Evolutionary conservation across 495 filamentous ascomycete genomes (phyloP).

Genomic region (Parathielavia appendiculata): DNA sequence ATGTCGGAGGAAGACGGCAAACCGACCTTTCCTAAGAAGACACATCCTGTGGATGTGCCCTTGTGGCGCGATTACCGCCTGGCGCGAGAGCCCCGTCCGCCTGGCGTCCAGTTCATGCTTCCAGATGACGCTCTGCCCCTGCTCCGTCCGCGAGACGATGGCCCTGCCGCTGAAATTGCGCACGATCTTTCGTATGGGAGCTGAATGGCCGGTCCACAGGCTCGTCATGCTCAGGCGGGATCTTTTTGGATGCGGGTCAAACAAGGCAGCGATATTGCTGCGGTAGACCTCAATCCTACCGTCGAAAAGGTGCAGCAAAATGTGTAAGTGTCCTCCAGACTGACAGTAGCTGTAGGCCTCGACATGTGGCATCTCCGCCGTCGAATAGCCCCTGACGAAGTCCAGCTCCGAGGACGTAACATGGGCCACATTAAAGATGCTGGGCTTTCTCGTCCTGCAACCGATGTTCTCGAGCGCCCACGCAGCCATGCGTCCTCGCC

Average conservation of each 20-base stretch:
- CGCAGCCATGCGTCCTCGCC: slow-evolving; percentile 80
- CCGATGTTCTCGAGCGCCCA: slow-evolving; percentile 93
- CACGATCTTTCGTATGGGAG: slow-evolving; percentile 75
- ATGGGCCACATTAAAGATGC: slow-evolving; percentile 85
- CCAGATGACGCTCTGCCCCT: slow-evolving; percentile 82
- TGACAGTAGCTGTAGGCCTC: slow-evolving; percentile 71
- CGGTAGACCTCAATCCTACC: slow-evolving; percentile 78
- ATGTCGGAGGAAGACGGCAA: slow-evolving; percentile 76
- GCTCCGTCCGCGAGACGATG: slow-evolving; percentile 71
- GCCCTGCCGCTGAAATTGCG: slow-evolving; percentile 75
- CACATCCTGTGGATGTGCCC: slow-evolving; percentile 81
- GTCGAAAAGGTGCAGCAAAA: slow-evolving; percentile 86
- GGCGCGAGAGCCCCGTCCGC: slow-evolving; percentile 53
- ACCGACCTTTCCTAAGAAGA: slow-evolving; percentile 66
- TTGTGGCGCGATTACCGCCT: slow-evolving; percentile 63
- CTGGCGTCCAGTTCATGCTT: slow-evolving; percentile 49
- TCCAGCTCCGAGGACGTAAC: slow-evolving; percentile 59
- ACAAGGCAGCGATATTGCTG: slow-evolving; percentile 69
- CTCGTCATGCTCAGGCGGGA: slow-evolving; percentile 54
- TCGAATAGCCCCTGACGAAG: slow-evolving; percentile 47
- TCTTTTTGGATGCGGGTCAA: slow-evolving; percentile 69
- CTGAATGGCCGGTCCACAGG: slow-evolving; percentile 81
- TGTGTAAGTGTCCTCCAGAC: slow-evolving; percentile 56
- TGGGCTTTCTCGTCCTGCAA: slow-evolving; percentile 59
- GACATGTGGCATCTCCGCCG: slow-evolving; percentile 48